Conservation (phyloP, 2,329 filamentous ascomycete genomes). For the Hypomyces rosellus region DNA sequence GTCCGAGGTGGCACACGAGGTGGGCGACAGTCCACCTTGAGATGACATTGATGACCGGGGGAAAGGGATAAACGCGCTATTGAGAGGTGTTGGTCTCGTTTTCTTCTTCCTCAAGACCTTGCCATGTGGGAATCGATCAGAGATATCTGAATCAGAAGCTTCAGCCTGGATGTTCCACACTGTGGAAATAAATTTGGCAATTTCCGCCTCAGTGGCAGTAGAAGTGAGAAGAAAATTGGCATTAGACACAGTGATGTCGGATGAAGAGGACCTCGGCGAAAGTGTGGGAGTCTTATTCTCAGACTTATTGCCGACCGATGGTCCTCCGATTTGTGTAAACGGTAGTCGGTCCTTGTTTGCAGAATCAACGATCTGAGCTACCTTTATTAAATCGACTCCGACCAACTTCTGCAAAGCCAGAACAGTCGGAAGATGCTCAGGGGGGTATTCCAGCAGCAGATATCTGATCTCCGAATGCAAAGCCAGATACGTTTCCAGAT, state of each 20-base stretch:
- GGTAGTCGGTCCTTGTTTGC: constrained; percentile 30
- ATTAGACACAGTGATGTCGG: constrained; percentile 36
- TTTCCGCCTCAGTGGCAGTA: constrained; percentile 47
- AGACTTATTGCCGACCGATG: constrained; percentile 22
- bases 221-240: constrained; percentile 53
- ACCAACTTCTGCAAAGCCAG: constrained; percentile 52
- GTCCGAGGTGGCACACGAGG: constrained; percentile 1
- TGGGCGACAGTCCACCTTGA: constrained; percentile 17
- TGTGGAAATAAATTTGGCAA: constrained; percentile 46
- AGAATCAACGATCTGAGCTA: constrained; percentile 50
- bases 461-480: constrained; percentile 47
- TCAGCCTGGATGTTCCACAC: constrained; percentile 40
- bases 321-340: constrained; percentile 35
- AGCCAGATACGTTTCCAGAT: constrained; percentile 54
- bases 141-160: constrained; percentile 36
- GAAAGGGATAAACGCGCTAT: constrained; percentile 26
- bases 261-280: constrained; percentile 19
- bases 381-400: constrained; percentile 50
- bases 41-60: constrained; percentile 18
- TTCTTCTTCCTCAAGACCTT: constrained; percentile 16
- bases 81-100: constrained; percentile 22
- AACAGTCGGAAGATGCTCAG: constrained; percentile 50
- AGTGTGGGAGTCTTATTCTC: constrained; percentile 18
- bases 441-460: constrained; percentile 53
- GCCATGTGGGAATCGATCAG: constrained; percentile 25